Percentiles rank a stretch among this genome's conserved stretches.
These are phyloP conservation scores for Leptographium radiaticola DNA, from an alignment of 2,329 filamentous ascomycete genomes.

Conservation along the genomic window DNA sequence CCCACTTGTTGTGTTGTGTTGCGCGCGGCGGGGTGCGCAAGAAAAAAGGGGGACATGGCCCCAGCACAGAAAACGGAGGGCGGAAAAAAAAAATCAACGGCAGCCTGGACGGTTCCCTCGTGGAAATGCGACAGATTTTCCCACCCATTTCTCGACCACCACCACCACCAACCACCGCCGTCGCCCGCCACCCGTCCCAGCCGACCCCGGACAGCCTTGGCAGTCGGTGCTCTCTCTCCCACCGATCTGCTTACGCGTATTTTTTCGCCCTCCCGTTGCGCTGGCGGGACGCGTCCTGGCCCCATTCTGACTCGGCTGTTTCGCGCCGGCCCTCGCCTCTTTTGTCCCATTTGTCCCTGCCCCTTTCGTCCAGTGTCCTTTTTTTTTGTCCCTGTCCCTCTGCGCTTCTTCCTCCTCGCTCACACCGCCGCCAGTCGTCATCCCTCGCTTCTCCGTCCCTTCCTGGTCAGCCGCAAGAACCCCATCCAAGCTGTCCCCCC, in stretches of 20 bases:
- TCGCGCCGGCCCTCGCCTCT: constrained; percentile 2
- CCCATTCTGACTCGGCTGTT: background rate
- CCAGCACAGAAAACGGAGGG: background rate
- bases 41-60: background rate
- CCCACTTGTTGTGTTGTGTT: background rate
- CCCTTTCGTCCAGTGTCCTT: background rate
- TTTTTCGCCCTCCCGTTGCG: background rate
- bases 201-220: background rate
- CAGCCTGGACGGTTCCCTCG: constrained; percentile 4
- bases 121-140: constrained; percentile 21
- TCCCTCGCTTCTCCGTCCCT: background rate
- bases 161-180: background rate
- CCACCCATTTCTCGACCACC: background rate
- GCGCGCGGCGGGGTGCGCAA: background rate
- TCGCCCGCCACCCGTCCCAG: background rate
- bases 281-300: background rate
- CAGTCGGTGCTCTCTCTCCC: background rate
- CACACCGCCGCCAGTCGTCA: background rate
- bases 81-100: background rate
- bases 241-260: background rate
- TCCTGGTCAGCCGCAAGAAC: background rate
- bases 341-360: background rate
- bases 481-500: background rate
- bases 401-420: background rate
- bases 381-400: background rate